Evolutionary conservation across 129 eudicot species (phyloP).

Genomic region (Lactuca saligna): DNA sequence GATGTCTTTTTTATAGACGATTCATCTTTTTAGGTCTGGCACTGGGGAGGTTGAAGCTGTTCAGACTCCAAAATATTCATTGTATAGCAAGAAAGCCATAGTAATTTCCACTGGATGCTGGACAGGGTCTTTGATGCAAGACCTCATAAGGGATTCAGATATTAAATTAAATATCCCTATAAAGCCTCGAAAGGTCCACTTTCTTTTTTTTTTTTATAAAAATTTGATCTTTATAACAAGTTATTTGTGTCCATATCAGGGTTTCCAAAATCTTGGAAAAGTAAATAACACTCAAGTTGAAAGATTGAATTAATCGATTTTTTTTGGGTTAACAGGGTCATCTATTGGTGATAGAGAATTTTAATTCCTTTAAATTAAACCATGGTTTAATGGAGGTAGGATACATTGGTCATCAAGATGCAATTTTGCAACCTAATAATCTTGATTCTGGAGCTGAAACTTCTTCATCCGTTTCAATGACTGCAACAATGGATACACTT

Average conservation of each 20-base stretch:
- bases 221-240: not conserved
- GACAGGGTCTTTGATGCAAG: slow-evolving; percentile 80
- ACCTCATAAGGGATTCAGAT: slow-evolving; percentile 40
- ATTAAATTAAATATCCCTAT: slow-evolving; percentile 60
- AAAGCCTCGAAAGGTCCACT: slow-evolving; percentile 83
- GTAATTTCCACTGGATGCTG: slow-evolving; percentile 91
- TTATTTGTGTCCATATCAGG: not conserved
- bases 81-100: slow-evolving; percentile 69
- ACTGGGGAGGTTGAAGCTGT: slow-evolving; percentile 73
- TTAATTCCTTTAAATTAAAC: slow-evolving; percentile 55
- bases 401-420: slow-evolving; percentile 64
- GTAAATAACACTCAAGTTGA: not conserved
- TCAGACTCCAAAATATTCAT: slow-evolving; percentile 61
- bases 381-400: slow-evolving; percentile 97
- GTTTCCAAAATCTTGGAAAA: not conserved
- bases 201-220: not conserved
- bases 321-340: slow-evolving; percentile 60
- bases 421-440: slow-evolving; percentile 31
- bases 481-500: slow-evolving; percentile 76
- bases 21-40: slow-evolving; percentile 50
- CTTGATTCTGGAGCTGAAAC: slow-evolving; percentile 43
- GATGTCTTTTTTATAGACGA: not conserved
- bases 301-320: slow-evolving; percentile 5
- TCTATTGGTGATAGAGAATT: slow-evolving; percentile 74
- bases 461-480: slow-evolving; percentile 75